Conservation (phyloP, 257 asterid genomes). For the Perilla frutescens region DNA sequence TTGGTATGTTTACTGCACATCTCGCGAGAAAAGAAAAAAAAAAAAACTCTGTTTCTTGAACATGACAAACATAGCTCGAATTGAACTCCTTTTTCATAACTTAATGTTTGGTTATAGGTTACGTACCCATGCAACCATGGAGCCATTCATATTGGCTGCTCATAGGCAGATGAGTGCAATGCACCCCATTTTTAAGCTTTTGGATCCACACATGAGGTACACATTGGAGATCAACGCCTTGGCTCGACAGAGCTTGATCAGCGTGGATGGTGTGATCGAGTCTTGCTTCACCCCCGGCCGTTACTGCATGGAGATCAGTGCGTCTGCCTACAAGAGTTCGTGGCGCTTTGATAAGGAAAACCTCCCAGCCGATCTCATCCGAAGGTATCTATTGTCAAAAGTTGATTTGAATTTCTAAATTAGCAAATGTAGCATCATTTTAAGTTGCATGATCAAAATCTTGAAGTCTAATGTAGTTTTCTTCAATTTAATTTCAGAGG, state of each 20-base stretch:
- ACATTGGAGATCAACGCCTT: slow-evolving; percentile 87
- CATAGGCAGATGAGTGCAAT: slow-evolving; percentile 93
- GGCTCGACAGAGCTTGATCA: slow-evolving; percentile 85
- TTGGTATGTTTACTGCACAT: slow-evolving; percentile 56
- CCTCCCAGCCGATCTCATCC: slow-evolving; percentile 90
- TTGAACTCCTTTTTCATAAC: neutral
- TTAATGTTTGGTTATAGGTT: slow-evolving; percentile 53
- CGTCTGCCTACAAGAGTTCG: slow-evolving; percentile 76
- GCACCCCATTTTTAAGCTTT: slow-evolving; percentile 92
- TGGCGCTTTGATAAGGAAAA: slow-evolving; percentile 95
- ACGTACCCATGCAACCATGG: slow-evolving; percentile 87
- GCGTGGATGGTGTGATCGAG: slow-evolving; percentile 88
- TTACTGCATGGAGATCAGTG: slow-evolving; percentile 92
- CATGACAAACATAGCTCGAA: neutral
- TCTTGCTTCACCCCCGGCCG: slow-evolving; percentile 96
- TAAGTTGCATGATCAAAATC: neutral
- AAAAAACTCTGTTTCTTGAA: neutral
- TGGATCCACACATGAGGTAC: slow-evolving; percentile 99
- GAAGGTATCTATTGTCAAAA: slow-evolving; percentile 59
- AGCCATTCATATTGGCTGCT: slow-evolving; percentile 91
- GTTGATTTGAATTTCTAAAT: neutral
- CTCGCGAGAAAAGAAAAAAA: no score
- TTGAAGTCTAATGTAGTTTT: slow-evolving; percentile 25
- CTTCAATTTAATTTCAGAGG: slow-evolving; percentile 59
- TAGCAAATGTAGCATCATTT: neutral